Percentiles rank a stretch among this genome's conserved stretches.
Conservation (phyloP, 108 stramenopile species). For the Schizochytrium sp. region DNA sequence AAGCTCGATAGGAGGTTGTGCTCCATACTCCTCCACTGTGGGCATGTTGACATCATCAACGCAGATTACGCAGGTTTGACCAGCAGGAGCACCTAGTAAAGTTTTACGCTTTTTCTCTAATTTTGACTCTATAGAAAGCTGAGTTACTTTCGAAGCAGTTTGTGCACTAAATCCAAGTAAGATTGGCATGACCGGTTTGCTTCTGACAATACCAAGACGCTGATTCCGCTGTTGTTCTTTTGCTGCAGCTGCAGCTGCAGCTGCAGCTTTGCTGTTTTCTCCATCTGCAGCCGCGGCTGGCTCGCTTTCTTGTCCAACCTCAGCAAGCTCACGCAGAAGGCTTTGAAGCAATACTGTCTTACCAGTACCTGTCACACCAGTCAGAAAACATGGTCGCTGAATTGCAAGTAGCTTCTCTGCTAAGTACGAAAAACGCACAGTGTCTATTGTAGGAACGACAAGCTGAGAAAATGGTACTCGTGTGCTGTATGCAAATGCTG, state of each 20-base stretch:
- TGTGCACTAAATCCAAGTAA: conserved; percentile 75
- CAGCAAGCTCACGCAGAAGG: neutral
- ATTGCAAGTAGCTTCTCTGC: conserved; percentile 69
- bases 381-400: conserved; percentile 75
- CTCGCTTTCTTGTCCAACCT: neutral
- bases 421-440: conserved; percentile 75
- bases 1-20: conserved; percentile 79
- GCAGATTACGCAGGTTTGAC: conserved; percentile 74
- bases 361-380: conserved; percentile 78
- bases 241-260: neutral
- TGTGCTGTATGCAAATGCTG: conserved; percentile 71
- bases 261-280: neutral
- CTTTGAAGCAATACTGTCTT: conserved; percentile 69
- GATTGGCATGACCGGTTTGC: conserved; percentile 69
- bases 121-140: conserved; percentile 76
- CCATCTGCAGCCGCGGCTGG: neutral
- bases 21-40: conserved; percentile 74
- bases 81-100: conserved; percentile 73
- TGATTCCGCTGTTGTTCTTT: neutral
- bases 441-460: conserved; percentile 77
- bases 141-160: conserved; percentile 76
- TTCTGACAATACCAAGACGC: neutral
- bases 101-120: conserved; percentile 78
- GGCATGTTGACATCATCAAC: conserved; percentile 81
- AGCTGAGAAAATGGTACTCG: conserved; percentile 72